These are phyloP conservation scores for Pythium coloratum DNA, from an alignment of 352 stramenopile species.

Conservation along the genomic window DNA sequence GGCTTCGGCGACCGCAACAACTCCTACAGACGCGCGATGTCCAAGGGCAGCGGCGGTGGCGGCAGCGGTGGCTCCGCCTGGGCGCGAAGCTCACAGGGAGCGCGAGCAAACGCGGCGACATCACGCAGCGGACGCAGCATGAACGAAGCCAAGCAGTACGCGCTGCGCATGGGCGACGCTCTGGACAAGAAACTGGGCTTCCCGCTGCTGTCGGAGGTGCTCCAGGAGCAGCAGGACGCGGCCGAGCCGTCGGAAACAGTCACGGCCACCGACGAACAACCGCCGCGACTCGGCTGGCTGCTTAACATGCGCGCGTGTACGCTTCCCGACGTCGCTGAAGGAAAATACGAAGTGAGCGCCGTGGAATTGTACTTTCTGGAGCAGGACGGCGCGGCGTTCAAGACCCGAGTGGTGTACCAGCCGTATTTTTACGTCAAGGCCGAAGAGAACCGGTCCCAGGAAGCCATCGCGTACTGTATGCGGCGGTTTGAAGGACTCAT, in stretches of 20 bases:
- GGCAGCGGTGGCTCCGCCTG: slow-evolving; percentile 49
- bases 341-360: slow-evolving; percentile 83
- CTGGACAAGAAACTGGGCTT: slow-evolving; percentile 77
- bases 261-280: slow-evolving; percentile 9
- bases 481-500: slow-evolving; percentile 88
- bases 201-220: slow-evolving; percentile 50
- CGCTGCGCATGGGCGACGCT: slow-evolving; percentile 61
- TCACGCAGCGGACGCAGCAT: slow-evolving; percentile 44
- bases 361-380: slow-evolving; percentile 96
- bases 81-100: slow-evolving; percentile 69
- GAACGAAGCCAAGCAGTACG: slow-evolving; percentile 59
- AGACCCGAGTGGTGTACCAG: slow-evolving; percentile 93
- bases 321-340: slow-evolving; percentile 52
- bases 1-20: slow-evolving; percentile 25
- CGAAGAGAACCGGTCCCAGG: slow-evolving; percentile 56
- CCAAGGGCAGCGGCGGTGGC: slow-evolving; percentile 23
- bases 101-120: slow-evolving; percentile 55
- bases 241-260: not conserved
- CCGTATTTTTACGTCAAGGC: slow-evolving; percentile 97
- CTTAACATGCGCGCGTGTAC: slow-evolving; percentile 68
- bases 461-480: slow-evolving; percentile 80
- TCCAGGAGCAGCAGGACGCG: slow-evolving; percentile 35
- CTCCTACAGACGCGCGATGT: slow-evolving; percentile 53
- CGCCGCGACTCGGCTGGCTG: slow-evolving; percentile 62
- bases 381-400: slow-evolving; percentile 94